phyloP scores from a whole-genome alignment of 805 yeast genomes.

The Ogataea nonfermentans region DNA sequence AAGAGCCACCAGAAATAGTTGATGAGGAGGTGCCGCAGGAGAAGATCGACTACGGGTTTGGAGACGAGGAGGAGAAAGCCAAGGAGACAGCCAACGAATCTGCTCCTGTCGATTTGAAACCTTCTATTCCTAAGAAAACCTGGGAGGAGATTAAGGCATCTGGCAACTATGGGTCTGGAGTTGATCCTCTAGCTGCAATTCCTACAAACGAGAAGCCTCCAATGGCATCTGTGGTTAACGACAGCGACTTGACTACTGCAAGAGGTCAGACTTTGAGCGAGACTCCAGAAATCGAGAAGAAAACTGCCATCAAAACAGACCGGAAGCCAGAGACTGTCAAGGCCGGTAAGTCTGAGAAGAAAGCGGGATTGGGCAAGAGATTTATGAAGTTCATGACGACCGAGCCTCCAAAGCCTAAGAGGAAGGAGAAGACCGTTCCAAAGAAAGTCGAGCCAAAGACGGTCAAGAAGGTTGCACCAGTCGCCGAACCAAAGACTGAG shows the following conservation, averaged over 20 bases:
- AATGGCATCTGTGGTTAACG: constrained; percentile 29
- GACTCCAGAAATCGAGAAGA: neutral
- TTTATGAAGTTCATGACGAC: constrained; percentile 23
- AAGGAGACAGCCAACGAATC: constrained; percentile 32
- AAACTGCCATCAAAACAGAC: neutral
- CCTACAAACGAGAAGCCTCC: constrained; percentile 42
- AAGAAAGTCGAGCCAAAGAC: constrained; percentile 2
- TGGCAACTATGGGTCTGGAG: constrained; percentile 34
- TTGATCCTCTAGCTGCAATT: constrained; percentile 33
- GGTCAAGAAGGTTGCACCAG: constrained; percentile 7
- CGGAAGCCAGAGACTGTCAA: neutral
- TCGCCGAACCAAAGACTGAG: constrained; percentile 6
- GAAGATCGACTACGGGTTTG: constrained; percentile 27
- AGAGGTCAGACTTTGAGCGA: constrained; percentile 9
- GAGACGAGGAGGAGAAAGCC: constrained; percentile 30
- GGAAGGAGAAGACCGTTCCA: constrained; percentile 15
- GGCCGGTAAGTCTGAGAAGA: constrained; percentile 5
- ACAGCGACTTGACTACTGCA: constrained; percentile 17
- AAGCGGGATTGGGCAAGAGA: constrained; percentile 22
- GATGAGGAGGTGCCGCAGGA: constrained; percentile 25
- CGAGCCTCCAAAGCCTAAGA: constrained; percentile 24
- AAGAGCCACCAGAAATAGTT: constrained; percentile 29
- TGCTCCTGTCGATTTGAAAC: constrained; percentile 27
- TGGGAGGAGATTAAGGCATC: constrained; percentile 29
- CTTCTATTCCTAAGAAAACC: constrained; percentile 26